Base-by-base conservation (phyloP, 371 early-diverging fungal species). In the Capillidium rhysosporum region DNA sequence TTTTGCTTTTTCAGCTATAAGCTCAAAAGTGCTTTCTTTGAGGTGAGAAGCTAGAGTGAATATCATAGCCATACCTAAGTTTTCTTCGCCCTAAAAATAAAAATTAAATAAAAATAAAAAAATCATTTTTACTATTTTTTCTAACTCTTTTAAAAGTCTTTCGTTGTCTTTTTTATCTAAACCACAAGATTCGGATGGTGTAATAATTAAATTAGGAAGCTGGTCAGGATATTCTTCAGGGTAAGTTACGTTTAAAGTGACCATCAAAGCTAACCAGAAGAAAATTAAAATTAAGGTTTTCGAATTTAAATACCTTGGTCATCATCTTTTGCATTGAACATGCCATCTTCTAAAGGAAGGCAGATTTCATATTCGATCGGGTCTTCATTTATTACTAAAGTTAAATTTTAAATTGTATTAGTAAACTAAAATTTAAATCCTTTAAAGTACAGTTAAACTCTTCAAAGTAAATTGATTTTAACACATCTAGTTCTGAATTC, bases 1-100 rank as follows among this genome's bases (percentile, higher is more conserved):
- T 39, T 65, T 72, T 48, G 71, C 65, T 28, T 74, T 72, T 40
- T 71, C 73, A 20, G 62, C 40, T 14, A 86, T 65, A 23, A 81
- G 63, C 52, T 73, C 69, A 54, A 77, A 79, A 24, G 88, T 61
- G 7, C 59, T 63, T 57, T 92, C 93, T 61, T 86, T 86, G 20
- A 86, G 72, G 0, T 67, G 61, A 20, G 86, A 73, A 2, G 80
- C 84, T 73, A 95, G 71, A 9, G 82, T 73, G 61, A 92, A 95
- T 25, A 89, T 76, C 87, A 90, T 86, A 28, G 77, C 89, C 89
- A 92, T 91, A 20, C 95, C 95, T 48, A 85, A 58, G 51, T 77
- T 77, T 49, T 86, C 82, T 52, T 82, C 81, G 0, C 73, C 82
- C 76, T 65, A 59, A 34, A 46, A n/a, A n/a, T n/a, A n/a, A 9